Percentiles rank a stretch among this genome's conserved stretches.
These are phyloP conservation scores for Lecanosticta acicola DNA, from an alignment of 2,329 filamentous ascomycete genomes.

Conservation along the genomic window DNA sequence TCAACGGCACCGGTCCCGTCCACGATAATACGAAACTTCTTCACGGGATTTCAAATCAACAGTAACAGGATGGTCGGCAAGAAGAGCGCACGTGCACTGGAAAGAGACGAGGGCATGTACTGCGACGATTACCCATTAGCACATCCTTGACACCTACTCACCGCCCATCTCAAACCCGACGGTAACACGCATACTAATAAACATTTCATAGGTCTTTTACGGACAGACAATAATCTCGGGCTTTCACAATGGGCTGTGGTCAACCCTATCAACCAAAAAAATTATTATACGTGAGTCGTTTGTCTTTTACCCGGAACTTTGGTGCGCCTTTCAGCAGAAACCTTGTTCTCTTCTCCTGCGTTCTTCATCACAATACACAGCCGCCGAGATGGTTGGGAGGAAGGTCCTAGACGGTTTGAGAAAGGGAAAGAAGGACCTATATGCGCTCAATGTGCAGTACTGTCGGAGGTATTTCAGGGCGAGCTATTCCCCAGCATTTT, in stretches of 20 bases:
- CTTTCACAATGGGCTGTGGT: conserved; percentile 90
- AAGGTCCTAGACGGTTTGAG: conserved; percentile 29
- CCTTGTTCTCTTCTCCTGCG: background rate
- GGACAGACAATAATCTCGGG: conserved; percentile 98
- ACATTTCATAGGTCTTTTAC: conserved; percentile 66
- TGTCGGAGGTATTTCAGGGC: conserved; percentile 26
- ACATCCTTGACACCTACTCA: conserved; percentile 12
- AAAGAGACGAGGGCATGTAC: conserved; percentile 52
- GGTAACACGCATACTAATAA: conserved; percentile 19
- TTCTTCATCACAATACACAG: background rate
- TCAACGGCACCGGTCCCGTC: no score
- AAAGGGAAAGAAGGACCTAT: conserved; percentile 32
- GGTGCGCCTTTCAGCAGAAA: background rate
- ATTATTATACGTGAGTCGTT: conserved; percentile 82
- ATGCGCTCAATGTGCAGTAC: conserved; percentile 33
- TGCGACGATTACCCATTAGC: conserved; percentile 6
- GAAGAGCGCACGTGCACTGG: conserved; percentile 57
- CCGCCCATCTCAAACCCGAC: conserved; percentile 16
- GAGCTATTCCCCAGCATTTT: background rate
- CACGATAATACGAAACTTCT: no score
- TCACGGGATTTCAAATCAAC: no score
- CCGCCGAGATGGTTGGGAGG: conserved; percentile 26
- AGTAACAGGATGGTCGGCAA: conserved; percentile 55
- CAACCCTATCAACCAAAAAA: conserved; percentile 95
- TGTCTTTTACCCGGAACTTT: conserved; percentile 4